Conservation (phyloP, 129 eudicot genomes). For the Dittrichia graveolens region DNA sequence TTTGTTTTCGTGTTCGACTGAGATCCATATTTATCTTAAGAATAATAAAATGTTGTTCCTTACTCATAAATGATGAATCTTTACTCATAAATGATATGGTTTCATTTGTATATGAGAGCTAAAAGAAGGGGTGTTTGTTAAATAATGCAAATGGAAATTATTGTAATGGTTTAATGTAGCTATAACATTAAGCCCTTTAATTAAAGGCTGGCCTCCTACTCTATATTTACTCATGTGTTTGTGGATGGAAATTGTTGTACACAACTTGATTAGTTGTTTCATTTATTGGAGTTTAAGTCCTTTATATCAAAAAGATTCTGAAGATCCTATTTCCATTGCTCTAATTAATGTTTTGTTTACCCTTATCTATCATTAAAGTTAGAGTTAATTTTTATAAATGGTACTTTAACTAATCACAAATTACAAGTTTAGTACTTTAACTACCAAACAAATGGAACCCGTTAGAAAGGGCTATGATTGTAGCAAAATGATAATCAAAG, state of each 20-base stretch:
- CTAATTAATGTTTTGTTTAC: too few species aligned
- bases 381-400: too few species aligned
- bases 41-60: not conserved
- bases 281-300: not conserved
- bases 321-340: not conserved
- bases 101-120: slow-evolving; percentile 2
- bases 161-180: not conserved
- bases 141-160: not conserved
- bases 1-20: not conserved
- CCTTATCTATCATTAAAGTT: too few species aligned
- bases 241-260: not conserved
- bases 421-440: too few species aligned
- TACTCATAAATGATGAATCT: not conserved
- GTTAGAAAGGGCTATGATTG: too few species aligned
- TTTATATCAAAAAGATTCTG: not conserved
- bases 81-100: slow-evolving; percentile 1
- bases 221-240: not conserved
- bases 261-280: not conserved
- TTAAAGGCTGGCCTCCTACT: not conserved
- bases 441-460: too few species aligned
- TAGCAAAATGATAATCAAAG: too few species aligned
- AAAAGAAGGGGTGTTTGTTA: not conserved
- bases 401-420: too few species aligned
- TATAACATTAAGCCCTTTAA: not conserved
- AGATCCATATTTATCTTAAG: not conserved